phyloP scores from a whole-genome alignment of 2,329 filamentous ascomycete species.

The Alternaria arbusti region DNA sequence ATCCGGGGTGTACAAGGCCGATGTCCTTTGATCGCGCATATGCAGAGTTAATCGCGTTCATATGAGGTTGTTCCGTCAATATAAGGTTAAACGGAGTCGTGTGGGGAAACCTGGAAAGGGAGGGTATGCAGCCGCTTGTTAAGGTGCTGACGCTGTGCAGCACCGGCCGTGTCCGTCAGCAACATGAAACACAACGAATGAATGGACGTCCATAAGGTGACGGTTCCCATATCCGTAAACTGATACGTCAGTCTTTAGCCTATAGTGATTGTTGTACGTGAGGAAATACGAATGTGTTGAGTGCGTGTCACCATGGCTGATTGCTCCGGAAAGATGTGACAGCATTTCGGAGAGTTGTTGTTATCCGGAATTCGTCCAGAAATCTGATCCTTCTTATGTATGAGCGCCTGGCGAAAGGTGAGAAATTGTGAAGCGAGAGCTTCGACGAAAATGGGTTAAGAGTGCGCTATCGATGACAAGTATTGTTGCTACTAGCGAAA shows the following conservation, averaged over 20 bases:
- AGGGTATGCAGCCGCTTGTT: constrained; percentile 7
- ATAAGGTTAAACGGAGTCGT: constrained; percentile 5
- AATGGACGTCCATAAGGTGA: not conserved
- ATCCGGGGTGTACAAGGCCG: not conserved
- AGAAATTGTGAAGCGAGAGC: not conserved
- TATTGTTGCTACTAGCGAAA: not conserved
- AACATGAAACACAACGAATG: constrained; percentile 12
- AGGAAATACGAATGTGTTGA: not conserved
- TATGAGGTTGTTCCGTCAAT: constrained; percentile 6
- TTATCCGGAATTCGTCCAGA: not conserved
- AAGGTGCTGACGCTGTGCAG: constrained; percentile 2
- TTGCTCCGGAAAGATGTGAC: not conserved
- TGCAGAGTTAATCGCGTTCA: constrained; percentile 1
- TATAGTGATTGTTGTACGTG: not conserved
- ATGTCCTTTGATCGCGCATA: not conserved
- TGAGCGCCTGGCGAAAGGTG: not conserved
- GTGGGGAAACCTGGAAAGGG: constrained; percentile 1
- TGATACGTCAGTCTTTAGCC: constrained; percentile 4
- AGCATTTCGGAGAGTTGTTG: not conserved
- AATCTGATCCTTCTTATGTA: not conserved
- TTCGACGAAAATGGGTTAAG: not conserved
- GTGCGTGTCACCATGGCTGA: not conserved
- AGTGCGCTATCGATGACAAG: not conserved
- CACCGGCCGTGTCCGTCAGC: constrained; percentile 3
- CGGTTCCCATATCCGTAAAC: not conserved